Percentiles rank a stretch among this genome's conserved stretches.
These are phyloP conservation scores for Oenanthe sinensis DNA, from an alignment of 129 eudicot species.

Conservation along the genomic window DNA sequence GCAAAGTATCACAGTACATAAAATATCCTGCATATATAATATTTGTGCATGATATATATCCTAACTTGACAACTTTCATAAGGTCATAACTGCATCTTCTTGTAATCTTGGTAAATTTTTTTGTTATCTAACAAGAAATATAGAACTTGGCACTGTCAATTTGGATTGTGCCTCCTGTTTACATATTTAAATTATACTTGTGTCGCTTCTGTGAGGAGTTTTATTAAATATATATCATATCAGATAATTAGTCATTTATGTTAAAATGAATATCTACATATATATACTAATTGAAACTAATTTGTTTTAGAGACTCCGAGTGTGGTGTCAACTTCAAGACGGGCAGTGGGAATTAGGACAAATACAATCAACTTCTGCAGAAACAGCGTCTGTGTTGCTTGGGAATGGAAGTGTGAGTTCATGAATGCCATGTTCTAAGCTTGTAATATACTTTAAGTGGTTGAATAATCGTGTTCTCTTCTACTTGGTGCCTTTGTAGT, in stretches of 20 bases:
- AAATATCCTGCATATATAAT: no score
- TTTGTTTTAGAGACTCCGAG: constrained; percentile 73
- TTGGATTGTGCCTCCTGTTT: no score
- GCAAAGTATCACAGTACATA: no score
- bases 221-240: neutral
- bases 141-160: no score
- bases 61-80: no score
- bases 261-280: neutral
- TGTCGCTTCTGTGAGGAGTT: no score
- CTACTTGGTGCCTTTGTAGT: constrained; percentile 35
- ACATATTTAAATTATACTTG: no score
- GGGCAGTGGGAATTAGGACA: constrained; percentile 79
- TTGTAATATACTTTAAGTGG: neutral
- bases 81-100: no score
- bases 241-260: neutral
- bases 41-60: no score
- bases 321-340: constrained; percentile 65
- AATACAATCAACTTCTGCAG: constrained; percentile 63
- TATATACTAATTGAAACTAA: neutral
- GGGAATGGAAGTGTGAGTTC: constrained; percentile 73
- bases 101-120: no score
- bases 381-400: constrained; percentile 64
- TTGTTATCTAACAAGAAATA: no score
- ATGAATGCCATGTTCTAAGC: constrained; percentile 5
- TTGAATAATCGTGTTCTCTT: constrained; percentile 5